These are phyloP conservation scores for Arthrobotrys sphaeroides DNA, from an alignment of 2,329 filamentous ascomycete species.

Conservation along the genomic window DNA sequence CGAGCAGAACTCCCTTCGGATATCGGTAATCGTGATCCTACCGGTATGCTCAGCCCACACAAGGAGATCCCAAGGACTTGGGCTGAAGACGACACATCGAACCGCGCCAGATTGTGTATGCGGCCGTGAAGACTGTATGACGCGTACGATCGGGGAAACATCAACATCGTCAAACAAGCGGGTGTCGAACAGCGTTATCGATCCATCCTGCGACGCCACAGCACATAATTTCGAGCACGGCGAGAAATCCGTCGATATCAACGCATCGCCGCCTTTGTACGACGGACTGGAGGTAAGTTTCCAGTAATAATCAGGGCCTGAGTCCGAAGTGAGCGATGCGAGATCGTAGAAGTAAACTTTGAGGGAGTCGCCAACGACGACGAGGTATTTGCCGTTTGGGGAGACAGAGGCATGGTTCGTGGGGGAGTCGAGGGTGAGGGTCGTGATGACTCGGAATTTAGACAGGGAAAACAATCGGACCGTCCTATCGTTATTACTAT, in stretches of 20 bases:
- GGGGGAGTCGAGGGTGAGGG: slow-evolving; percentile 78
- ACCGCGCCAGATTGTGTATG: slow-evolving; percentile 78
- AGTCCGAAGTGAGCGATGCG: slow-evolving; percentile 56
- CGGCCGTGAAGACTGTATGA: slow-evolving; percentile 80
- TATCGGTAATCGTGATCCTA: slow-evolving; percentile 76
- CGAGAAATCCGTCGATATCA: slow-evolving; percentile 76
- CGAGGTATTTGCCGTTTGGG: slow-evolving; percentile 80
- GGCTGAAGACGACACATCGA: slow-evolving; percentile 89
- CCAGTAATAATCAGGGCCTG: slow-evolving; percentile 49
- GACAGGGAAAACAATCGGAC: slow-evolving; percentile 83
- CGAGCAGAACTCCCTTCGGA: slow-evolving; percentile 73
- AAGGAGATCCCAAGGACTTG: slow-evolving; percentile 86
- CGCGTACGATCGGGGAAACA: slow-evolving; percentile 74
- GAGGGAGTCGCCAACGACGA: slow-evolving; percentile 87
- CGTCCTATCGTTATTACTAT: slow-evolving; percentile 90
- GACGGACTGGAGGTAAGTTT: slow-evolving; percentile 56
- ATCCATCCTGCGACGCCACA: slow-evolving; percentile 81
- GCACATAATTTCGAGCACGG: slow-evolving; percentile 76
- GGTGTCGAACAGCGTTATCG: slow-evolving; percentile 78
- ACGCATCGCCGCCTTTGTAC: slow-evolving; percentile 66
- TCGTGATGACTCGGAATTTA: slow-evolving; percentile 73
- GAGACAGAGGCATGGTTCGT: slow-evolving; percentile 97
- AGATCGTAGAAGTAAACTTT: slow-evolving; percentile 82
- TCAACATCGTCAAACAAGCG: slow-evolving; percentile 57
- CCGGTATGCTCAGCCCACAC: slow-evolving; percentile 93